phyloP scores from a whole-genome alignment of 495 filamentous ascomycete genomes.

The Durotheca rogersii region DNA sequence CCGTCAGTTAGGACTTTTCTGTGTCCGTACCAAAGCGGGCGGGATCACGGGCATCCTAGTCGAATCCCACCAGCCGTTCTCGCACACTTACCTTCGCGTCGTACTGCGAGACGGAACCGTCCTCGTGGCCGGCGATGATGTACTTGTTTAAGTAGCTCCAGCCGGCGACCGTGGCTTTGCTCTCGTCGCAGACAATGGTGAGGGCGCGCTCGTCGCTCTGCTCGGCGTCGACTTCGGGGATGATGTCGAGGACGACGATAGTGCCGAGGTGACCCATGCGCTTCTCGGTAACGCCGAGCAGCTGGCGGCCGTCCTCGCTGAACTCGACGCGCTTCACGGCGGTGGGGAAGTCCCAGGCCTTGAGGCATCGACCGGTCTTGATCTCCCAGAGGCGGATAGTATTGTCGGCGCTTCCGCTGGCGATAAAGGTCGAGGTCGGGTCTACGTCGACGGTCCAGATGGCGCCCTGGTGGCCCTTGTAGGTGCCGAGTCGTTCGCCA shows the following conservation, averaged over 20 bases:
- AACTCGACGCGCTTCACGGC: conserved; percentile 97
- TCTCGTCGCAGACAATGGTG: conserved; percentile 86
- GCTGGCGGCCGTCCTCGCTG: conserved; percentile 81
- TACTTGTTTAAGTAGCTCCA: conserved; percentile 91
- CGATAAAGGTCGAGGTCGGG: conserved; percentile 89
- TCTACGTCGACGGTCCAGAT: conserved; percentile 99
- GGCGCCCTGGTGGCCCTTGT: conserved; percentile 94
- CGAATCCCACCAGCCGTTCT: too few species aligned
- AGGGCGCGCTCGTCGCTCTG: conserved; percentile 79
- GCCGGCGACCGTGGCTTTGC: conserved; percentile 93
- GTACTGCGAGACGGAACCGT: conserved; percentile 90
- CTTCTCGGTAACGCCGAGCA: conserved; percentile 95
- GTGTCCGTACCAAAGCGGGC: background rate
- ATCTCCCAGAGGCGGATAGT: conserved; percentile 97
- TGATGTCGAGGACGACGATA: conserved; percentile 87
- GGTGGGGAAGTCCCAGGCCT: conserved; percentile 95
- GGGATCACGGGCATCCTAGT: too few species aligned
- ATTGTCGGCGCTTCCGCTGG: conserved; percentile 95
- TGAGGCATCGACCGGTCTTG: conserved; percentile 85
- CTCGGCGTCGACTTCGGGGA: conserved; percentile 72
- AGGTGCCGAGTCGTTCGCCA: conserved; percentile 92
- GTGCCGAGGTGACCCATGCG: conserved; percentile 93
- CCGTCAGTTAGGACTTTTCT: conserved; percentile 6
- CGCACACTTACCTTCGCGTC: conserved; percentile 88
- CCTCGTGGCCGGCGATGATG: conserved; percentile 97